These are phyloP conservation scores for Rhizopogon sp. DNA, from an alignment of 768 basidiomycete species.

Conservation along the genomic window DNA sequence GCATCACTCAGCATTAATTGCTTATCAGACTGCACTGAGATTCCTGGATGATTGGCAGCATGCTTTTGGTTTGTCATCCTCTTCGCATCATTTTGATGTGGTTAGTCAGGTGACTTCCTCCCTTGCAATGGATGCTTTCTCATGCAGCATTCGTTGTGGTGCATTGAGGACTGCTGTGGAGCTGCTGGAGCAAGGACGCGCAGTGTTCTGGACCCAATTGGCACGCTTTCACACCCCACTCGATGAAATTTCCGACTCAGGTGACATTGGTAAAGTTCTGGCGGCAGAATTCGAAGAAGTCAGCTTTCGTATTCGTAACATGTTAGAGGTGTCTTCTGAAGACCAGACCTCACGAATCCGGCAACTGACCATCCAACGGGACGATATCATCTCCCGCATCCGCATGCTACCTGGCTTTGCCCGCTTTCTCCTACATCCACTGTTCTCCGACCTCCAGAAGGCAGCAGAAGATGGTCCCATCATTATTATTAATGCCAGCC, in stretches of 20 bases:
- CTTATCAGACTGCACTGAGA: conserved; percentile 22
- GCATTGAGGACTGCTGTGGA: not conserved
- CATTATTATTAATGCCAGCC: conserved; percentile 10
- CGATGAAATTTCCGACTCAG: not conserved
- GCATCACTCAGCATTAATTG: conserved; percentile 22
- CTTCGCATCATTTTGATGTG: not conserved
- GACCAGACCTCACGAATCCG: not conserved
- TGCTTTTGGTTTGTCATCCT: not conserved
- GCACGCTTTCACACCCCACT: not conserved
- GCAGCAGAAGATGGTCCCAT: conserved; percentile 16
- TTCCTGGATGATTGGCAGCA: conserved; percentile 12
- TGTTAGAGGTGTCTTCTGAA: not conserved
- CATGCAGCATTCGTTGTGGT: not conserved
- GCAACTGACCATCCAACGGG: conserved; percentile 1
- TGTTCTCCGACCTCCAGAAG: conserved; percentile 3
- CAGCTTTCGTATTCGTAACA: conserved; percentile 3
- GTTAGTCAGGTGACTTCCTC: not conserved
- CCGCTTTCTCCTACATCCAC: conserved; percentile 9
- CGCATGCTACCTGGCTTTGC: conserved; percentile 8
- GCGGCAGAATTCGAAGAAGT: conserved; percentile 4
- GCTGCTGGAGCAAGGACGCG: not conserved
- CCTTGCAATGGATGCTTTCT: not conserved
- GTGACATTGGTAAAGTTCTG: not conserved
- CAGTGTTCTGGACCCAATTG: not conserved
- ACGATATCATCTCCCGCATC: conserved; percentile 5